Evolutionary conservation across 2,329 filamentous ascomycete species (phyloP).

Genomic region (Colletotrichum sp.): DNA sequence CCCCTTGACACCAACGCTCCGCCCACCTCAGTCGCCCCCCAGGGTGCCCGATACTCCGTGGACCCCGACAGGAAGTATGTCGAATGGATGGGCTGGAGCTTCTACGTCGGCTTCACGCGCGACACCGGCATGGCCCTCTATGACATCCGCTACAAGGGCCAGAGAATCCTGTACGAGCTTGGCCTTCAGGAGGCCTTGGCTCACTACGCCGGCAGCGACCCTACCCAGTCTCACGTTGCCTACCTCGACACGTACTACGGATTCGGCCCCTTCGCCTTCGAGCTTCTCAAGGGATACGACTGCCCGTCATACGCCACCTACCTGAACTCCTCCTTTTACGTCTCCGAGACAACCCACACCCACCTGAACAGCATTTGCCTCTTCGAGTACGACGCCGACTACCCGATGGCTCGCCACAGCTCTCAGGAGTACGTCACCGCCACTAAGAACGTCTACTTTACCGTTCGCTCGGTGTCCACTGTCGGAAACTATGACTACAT

Average conservation of each 20-base stretch:
- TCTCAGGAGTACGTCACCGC: constrained; percentile 42
- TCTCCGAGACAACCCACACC: constrained; percentile 45
- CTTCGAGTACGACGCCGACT: constrained; percentile 57
- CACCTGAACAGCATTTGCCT: constrained; percentile 59
- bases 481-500: constrained; percentile 61
- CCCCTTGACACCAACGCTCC: constrained; percentile 37
- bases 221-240: constrained; percentile 51
- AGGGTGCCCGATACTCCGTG: constrained; percentile 44
- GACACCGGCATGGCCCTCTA: constrained; percentile 55
- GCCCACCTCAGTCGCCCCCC: constrained; percentile 30
- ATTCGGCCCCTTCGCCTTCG: constrained; percentile 49
- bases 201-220: constrained; percentile 65
- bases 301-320: constrained; percentile 57
- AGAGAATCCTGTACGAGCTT: constrained; percentile 60
- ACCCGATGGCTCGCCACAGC: constrained; percentile 55
- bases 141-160: constrained; percentile 59
- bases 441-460: constrained; percentile 52
- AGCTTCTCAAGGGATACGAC: constrained; percentile 54
- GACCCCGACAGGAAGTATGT: constrained; percentile 49
- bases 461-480: constrained; percentile 50
- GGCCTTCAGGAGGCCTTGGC: constrained; percentile 63
- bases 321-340: constrained; percentile 51
- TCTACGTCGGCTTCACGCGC: constrained; percentile 55
- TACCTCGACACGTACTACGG: constrained; percentile 55
- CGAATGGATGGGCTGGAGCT: constrained; percentile 56